Evolutionary conservation across 1,284 basidiomycete species (phyloP), one percentile per base, ranked within the genome.

Genomic region (Nidula niveotomentosa): DNA sequence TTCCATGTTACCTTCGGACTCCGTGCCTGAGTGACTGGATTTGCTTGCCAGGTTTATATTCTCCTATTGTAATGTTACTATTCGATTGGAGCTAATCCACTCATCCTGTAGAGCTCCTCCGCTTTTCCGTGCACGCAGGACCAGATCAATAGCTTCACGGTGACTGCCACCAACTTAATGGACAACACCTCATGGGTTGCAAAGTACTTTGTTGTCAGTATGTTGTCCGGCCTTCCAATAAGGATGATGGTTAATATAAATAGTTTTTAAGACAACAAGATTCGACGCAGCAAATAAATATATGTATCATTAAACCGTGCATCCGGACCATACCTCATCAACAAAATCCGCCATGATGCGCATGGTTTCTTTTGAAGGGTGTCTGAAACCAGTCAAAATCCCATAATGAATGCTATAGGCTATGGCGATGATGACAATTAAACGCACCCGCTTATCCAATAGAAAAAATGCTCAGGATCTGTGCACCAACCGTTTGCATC

Each of bases 131-230:
- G 83, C 61, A 59, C 56, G 55, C 57, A 62, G 49, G 69, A 65
- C 18, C 73, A 88, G 48, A 78, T 85, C 58, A 80, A 72, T 66
- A 58, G 61, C 34, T 89, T 93, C 75, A 85, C 90, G 76, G 60
- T 63, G 37, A 70, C 66, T 6, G 79, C 84, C 36, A 80, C 78
- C 23, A 47, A 56, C 2, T 94, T 78, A 69, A 76, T 89, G 72
- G 79, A 91, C 58, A 56, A 58, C 30, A 79, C 81, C 13, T 51
- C 66, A 43, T 88, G 76, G 66, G 74, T 94, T 49, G 65, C 75
- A 46, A 74, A 74, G 34, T 90, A 87, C 70, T 84, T 84, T 64
- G 83, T 83, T 43, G 94, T 92, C 67, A 90, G 91, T 85, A 57
- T 57, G 80, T 75, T 30, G 5, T 17, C 37, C 45, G 6, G 41